Evolutionary conservation across 2,329 filamentous ascomycete species (phyloP), one percentile per base, ranked within the genome.

Genomic region (Aspergillus hiratsukae): DNA sequence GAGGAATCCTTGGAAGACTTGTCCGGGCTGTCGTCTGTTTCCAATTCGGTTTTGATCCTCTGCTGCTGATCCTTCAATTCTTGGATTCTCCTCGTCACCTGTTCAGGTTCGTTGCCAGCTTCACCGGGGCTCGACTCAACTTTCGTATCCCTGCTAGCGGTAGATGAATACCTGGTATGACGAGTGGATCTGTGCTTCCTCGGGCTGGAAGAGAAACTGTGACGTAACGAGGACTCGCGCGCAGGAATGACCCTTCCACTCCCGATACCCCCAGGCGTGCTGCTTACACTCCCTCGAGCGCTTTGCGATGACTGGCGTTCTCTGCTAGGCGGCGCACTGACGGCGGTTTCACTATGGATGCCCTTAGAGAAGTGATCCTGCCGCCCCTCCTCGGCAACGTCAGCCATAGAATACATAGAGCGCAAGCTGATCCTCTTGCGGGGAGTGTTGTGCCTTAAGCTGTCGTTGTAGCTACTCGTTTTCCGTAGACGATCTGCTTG

Each of bases 181-280:
- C 75, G 74, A 56, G 70, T 84, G 25, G 83, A 77, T 53, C 80
- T 78, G 1, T 81, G 79, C 54, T 84, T 79, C 70, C 81, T 77
- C 46, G 77, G 79, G 21, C 76, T 72, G 8, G 79, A 79, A 1
- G 82, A 78, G 64, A 83, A 70, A 54, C 69, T 75, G 63, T 76
- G 88, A 51, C 83, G 77, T 37, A 89, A 74, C 40, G 87, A 90
- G 1, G 87, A 91, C 54, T 89, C 87, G 55, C 87, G 81, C 7
- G 79, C 72, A 0, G 88, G 88, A 53, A 91, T 89, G 7, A 80
- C 72, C 50, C 81, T 76, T 2, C 81, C 79, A 53, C 75, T 80
- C 27, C 75, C 67, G 62, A 77, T 72, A 7, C 69, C 68, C 27
- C 72, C 69, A 21, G 71, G 72, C 31, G 68, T 73, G 50, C 61